phyloP scores from a whole-genome alignment of 768 basidiomycete genomes.

The Tulasnella calospora region DNA sequence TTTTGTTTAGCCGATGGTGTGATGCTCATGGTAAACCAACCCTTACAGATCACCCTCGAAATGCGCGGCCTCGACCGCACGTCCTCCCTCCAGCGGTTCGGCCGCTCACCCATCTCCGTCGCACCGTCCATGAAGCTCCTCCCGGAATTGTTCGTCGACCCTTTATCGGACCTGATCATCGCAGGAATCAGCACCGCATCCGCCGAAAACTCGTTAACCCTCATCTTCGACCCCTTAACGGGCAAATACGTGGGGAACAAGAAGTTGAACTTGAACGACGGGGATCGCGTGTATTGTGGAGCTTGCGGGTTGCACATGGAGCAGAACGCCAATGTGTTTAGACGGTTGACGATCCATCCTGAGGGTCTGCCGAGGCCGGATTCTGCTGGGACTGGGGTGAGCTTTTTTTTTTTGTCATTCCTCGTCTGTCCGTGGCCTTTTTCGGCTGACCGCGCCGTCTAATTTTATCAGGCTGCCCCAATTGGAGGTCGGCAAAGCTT shows the following conservation, averaged over 20 bases:
- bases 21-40: background rate
- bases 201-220: background rate
- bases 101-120: background rate
- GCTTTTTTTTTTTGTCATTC: background rate
- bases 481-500: background rate
- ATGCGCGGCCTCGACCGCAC: background rate
- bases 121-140: constrained; percentile 1
- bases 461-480: background rate
- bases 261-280: background rate
- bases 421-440: too few species aligned
- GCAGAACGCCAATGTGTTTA: background rate
- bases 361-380: constrained; percentile 1
- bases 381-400: background rate
- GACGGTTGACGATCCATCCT: constrained; percentile 1
- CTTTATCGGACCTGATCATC: background rate
- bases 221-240: background rate
- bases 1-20: background rate
- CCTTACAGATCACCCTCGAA: background rate
- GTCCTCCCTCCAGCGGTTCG: background rate
- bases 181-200: background rate
- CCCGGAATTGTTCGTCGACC: background rate
- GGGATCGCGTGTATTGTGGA: background rate
- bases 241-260: background rate
- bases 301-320: background rate
- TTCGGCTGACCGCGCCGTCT: background rate